A percentile compares a stretch with the other conserved stretches of the same genome.
These are phyloP conservation scores for Tuber aestivum DNA, from an alignment of 495 filamentous ascomycete species.

Conservation along the genomic window DNA sequence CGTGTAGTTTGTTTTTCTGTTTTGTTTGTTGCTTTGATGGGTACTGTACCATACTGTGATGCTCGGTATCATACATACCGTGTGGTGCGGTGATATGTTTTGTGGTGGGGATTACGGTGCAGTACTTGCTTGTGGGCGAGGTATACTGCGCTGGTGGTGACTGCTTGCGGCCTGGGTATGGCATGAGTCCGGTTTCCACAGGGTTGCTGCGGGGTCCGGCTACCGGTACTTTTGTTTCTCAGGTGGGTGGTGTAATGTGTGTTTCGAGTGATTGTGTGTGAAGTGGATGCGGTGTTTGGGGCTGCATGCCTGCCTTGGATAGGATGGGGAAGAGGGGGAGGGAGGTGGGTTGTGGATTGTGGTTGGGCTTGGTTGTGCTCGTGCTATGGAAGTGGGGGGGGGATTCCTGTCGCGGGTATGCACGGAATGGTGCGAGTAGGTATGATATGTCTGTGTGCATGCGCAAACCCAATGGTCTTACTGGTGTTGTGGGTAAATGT, in stretches of 20 bases:
- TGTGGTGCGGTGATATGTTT: too few species aligned
- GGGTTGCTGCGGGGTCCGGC: too few species aligned
- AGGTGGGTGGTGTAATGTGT: not conserved
- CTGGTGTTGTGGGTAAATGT: not conserved
- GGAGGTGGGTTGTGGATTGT: not conserved
- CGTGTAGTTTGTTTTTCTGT: too few species aligned
- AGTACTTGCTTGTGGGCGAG: too few species aligned
- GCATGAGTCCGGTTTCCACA: too few species aligned
- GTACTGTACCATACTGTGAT: too few species aligned
- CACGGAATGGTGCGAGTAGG: not conserved
- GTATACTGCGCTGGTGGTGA: too few species aligned
- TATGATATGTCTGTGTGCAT: not conserved
- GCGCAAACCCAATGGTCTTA: not conserved
- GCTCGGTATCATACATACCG: too few species aligned
- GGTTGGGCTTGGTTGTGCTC: not conserved
- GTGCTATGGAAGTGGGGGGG: not conserved
- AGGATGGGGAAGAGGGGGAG: not conserved
- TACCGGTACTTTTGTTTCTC: too few species aligned
- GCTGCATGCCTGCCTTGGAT: not conserved
- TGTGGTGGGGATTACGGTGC: too few species aligned
- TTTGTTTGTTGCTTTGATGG: too few species aligned
- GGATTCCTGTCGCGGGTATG: not conserved
- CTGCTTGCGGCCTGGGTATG: too few species aligned
- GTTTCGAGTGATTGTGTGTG: not conserved
- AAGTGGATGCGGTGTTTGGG: not conserved